Percentiles rank a stretch among this genome's conserved stretches.
These are phyloP conservation scores for Orobanche coerulescens DNA, from an alignment of 257 asterid species.

Conservation along the genomic window DNA sequence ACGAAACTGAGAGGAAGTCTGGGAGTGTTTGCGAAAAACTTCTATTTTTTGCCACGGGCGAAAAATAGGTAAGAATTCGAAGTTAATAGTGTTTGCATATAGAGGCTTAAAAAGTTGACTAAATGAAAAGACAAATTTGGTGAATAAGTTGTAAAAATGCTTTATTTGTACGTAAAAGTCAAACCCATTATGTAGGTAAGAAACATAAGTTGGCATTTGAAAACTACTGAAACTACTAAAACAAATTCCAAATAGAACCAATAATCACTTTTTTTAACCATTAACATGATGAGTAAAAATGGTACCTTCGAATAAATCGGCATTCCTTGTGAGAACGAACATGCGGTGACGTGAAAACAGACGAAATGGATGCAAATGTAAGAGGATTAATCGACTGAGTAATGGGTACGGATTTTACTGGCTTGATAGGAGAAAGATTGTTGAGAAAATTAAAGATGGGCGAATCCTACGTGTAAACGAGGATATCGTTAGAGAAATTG, in stretches of 20 bases:
- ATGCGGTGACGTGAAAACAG: constrained; percentile 86
- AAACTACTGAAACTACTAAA: too few relatives aligned
- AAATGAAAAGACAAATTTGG: too few relatives aligned
- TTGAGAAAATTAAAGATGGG: constrained; percentile 71
- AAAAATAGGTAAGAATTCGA: too few relatives aligned
- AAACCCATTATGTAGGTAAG: too few relatives aligned
- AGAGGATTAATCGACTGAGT: constrained; percentile 64
- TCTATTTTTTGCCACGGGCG: too few relatives aligned
- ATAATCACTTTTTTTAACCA: background rate
- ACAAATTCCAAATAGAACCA: background rate
- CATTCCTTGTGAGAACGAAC: constrained; percentile 43
- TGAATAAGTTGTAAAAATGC: background rate
- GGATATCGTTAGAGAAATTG: constrained; percentile 1
- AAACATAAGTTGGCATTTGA: background rate
- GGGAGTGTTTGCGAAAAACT: background rate
- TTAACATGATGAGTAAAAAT: background rate
- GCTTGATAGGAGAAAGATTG: constrained; percentile 81
- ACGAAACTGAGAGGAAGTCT: background rate
- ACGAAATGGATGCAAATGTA: constrained; percentile 48
- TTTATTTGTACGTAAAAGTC: too few relatives aligned
- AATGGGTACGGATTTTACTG: constrained; percentile 45
- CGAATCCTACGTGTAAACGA: constrained; percentile 55
- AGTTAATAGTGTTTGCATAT: too few relatives aligned
- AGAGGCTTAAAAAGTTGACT: too few relatives aligned
- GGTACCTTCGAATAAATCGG: constrained; percentile 62